These are phyloP conservation scores for Spizellomyces sp. DNA, from an alignment of 192 early-diverging fungal species.

Conservation along the genomic window DNA sequence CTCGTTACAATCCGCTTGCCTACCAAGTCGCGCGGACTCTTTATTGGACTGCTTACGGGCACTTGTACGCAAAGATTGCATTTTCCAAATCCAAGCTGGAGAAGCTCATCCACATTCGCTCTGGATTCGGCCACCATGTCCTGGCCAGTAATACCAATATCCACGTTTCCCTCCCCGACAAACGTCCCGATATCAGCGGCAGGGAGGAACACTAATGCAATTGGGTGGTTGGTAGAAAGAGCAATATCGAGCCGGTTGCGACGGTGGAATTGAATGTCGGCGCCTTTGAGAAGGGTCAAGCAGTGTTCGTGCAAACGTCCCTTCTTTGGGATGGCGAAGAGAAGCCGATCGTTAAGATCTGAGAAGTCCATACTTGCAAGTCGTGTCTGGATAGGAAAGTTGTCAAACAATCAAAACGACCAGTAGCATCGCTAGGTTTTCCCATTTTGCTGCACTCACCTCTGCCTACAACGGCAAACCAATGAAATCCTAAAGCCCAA, in stretches of 20 bases:
- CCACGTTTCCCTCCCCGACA: slow-evolving; percentile 93
- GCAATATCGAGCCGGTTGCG: slow-evolving; percentile 97
- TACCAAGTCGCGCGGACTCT: slow-evolving; percentile 66
- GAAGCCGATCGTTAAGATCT: slow-evolving; percentile 56
- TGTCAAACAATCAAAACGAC: too few species aligned
- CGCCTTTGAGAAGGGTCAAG: slow-evolving; percentile 76
- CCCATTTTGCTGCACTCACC: too few species aligned
- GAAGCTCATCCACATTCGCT: slow-evolving; percentile 67
- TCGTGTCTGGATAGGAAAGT: too few species aligned
- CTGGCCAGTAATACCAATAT: slow-evolving; percentile 95
- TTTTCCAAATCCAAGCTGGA: slow-evolving; percentile 80
- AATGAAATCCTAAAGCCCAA: too few species aligned
- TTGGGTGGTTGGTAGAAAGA: slow-evolving; percentile 86
- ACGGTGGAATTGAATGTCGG: slow-evolving; percentile 95
- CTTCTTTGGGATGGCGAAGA: slow-evolving; percentile 99
- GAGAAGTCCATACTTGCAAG: slow-evolving; percentile 32
- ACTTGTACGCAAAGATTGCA: slow-evolving; percentile 93
- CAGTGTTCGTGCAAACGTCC: slow-evolving; percentile 93
- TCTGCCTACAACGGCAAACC: too few species aligned
- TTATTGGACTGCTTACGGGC: slow-evolving; percentile 60
- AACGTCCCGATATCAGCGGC: slow-evolving; percentile 96
- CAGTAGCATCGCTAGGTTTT: too few species aligned
- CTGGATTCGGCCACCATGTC: slow-evolving; percentile 91
- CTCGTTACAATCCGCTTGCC: slow-evolving; percentile 95
- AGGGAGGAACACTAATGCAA: slow-evolving; percentile 93